Evolutionary conservation across 2,329 filamentous ascomycete species (phyloP), one percentile per base, ranked within the genome.

Genomic region (Amylocarpus encephaloides): DNA sequence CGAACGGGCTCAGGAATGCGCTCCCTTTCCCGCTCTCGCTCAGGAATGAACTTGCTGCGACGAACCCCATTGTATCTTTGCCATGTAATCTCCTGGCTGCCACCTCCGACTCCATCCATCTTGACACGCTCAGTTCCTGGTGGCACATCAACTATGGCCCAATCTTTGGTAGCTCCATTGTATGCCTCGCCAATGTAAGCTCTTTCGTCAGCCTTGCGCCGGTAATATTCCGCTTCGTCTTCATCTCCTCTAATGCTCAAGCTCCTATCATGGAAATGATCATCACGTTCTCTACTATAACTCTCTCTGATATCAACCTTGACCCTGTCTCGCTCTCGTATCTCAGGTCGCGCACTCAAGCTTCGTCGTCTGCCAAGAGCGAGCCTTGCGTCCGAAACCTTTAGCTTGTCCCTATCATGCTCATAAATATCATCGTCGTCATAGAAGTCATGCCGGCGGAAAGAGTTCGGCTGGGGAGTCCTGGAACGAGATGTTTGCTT

Each of bases 71-170:
- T 90, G 68, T 90, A 91, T 59, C 80, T 80, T 64, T 86, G 77
- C 85, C 86, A 93, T 16, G 79, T 85, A 42, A 90, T 81, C 60
- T 93, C 88, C 55, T 88, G 84, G 34, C 73, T 74, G n/a, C 76
- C 85, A 43, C 86, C 86, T 16, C 87, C 87, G 19, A 80, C 75
- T 47, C 88, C 87, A 59, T 93, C 86, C 84, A 93, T 85, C 48
- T 79, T 78, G n/a, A 93, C 84, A 36, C 85, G 80, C 70, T 88
- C 85, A 0, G 88, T 92, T 51, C 88, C 88, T 0, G 88, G 86
- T 1, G 88, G 88, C 35, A 94, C 84, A 67, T 94, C 88, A 34
- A 95, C 78, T 55, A 94, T 86, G 48, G 80, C 77, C 88, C 89
- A 94, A 62, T 82, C 85, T 56, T 80, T 82, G 33, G 85, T 89